phyloP scores from a whole-genome alignment of 805 yeast genomes.

The Tetrapisispora taiwanensis region DNA sequence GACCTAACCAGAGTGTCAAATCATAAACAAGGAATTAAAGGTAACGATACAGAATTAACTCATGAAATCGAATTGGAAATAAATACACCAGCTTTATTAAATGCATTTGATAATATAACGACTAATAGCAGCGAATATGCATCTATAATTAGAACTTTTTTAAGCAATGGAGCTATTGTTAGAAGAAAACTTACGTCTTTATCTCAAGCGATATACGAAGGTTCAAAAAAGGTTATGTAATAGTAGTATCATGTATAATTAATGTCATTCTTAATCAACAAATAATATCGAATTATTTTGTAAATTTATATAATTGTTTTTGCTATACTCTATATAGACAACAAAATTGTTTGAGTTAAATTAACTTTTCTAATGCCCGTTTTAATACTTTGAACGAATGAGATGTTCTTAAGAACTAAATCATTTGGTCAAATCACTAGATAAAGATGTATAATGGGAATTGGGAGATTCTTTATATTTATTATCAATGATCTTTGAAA shows the following conservation, averaged over 20 bases:
- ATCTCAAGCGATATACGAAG: conserved; percentile 29
- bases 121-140: conserved; percentile 47
- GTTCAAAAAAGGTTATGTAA: conserved; percentile 26
- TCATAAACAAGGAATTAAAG: conserved; percentile 19
- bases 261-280: too few species aligned
- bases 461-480: neutral
- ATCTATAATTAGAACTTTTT: conserved; percentile 44
- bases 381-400: too few species aligned
- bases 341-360: too few species aligned
- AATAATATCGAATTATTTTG: too few species aligned
- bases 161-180: conserved; percentile 49
- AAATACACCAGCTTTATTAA: conserved; percentile 34
- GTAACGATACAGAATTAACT: conserved; percentile 21
- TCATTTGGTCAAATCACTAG: neutral
- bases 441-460: neutral
- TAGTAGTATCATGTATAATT: neutral
- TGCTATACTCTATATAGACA: too few species aligned
- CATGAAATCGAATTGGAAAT: conserved; percentile 46
- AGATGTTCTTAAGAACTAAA: too few species aligned
- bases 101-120: conserved; percentile 32
- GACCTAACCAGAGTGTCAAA: conserved; percentile 55
- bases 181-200: conserved; percentile 28
- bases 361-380: too few species aligned
- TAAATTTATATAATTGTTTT: too few species aligned
- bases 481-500: neutral